Evolutionary conservation across 177 flowering plant genomes (phyloP), one percentile per base, ranked within the genome.

Genomic region (Vitis hybrid): DNA sequence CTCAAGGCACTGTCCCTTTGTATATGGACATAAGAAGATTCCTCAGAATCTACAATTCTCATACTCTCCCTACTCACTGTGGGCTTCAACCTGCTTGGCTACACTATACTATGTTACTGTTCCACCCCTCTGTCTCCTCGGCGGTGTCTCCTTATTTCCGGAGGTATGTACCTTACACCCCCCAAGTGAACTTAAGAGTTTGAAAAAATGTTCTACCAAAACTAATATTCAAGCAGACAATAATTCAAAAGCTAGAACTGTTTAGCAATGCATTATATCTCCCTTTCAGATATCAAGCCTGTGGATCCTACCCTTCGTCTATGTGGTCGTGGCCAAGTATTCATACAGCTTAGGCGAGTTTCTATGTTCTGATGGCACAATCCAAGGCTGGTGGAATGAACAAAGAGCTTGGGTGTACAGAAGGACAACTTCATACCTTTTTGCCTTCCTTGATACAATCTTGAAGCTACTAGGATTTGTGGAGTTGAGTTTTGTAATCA

Each of bases 241-340:
- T 31, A 18, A 6, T 39, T 39, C 49, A 7, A 15, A 4, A 5
- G 29, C 50, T n/a, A 39, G 2, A 29, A 5, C 29, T 13, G 5
- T 16, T 61, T 34, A 67, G 19, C 16, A 34, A 15, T 61, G 14
- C 16, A 22, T 20, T 13, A 14, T 11, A 50, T 18, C 4, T 14
- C 51, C 26, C 13, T 4, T 65, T 54, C 81, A 87, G 89, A 19
- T 80, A 1, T 74, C 91, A 16, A 82, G 83, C 63, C 71, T 68
- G 18, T 87, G 89, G 91, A 59, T 81, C 61, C 50, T 80, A 13
- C 84, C 89, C 2, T 85, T 87, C 51, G 73, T 73, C 2, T 87
- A 77, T 63, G 81, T 82, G 65, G 52, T 77, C 45, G 6, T 81
- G 1, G 77, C 77, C 20, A 62, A 59, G 20, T 67, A 61, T 53